Conservation (phyloP, 176 grass and related monocot genomes). For the Avena atlantica region DNA sequence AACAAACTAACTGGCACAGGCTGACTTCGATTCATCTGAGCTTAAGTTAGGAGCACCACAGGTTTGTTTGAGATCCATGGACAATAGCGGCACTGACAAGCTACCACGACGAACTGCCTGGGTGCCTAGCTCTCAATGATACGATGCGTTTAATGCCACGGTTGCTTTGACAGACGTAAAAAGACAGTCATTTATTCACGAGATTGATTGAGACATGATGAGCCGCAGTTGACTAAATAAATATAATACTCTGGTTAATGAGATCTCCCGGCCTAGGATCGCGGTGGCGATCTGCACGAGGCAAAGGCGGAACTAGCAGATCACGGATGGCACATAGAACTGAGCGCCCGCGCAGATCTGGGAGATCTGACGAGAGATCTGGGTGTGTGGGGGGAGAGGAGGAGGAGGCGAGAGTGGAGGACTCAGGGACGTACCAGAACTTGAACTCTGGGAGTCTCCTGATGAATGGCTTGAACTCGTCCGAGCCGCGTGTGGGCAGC, state of each 20-base stretch:
- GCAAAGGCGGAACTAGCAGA: not conserved
- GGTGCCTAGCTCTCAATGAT: not conserved
- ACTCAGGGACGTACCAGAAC: slow-evolving; percentile 60
- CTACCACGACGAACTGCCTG: not conserved
- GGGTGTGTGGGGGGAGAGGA: not conserved
- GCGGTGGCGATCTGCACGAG: not conserved
- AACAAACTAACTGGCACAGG: not conserved
- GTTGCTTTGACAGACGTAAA: not conserved
- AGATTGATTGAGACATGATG: not conserved
- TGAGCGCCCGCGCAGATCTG: not conserved
- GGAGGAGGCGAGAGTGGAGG: no score
- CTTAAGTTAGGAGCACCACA: not conserved
- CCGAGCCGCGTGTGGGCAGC: slow-evolving; percentile 76
- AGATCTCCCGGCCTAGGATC: not conserved
- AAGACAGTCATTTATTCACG: not conserved
- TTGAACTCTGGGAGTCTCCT: slow-evolving; percentile 95
- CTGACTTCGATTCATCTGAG: not conserved
- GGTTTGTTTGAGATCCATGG: not conserved
- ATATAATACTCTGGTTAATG: not conserved
- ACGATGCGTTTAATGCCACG: not conserved
- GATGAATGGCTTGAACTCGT: slow-evolving; percentile 98
- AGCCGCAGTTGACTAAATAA: not conserved
- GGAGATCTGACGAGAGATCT: slow-evolving; percentile 46
- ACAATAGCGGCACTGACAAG: not conserved
- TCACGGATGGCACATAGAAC: not conserved